These are phyloP conservation scores for Primulina huaijiensis DNA, from an alignment of 257 asterid genomes.

Conservation along the genomic window DNA sequence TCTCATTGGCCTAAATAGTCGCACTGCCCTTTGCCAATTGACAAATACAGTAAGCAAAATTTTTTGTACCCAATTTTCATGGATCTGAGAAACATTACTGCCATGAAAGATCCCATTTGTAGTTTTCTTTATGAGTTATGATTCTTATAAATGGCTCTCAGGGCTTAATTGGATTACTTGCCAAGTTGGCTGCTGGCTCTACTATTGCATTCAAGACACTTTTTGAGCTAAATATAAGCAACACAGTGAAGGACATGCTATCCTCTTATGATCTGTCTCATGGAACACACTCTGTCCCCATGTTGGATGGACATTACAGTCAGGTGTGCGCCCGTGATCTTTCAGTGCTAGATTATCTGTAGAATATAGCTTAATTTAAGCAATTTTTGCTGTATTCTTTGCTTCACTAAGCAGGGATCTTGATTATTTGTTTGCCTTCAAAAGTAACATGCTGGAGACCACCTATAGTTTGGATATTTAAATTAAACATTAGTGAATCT, in stretches of 20 bases:
- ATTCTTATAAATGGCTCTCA: constrained; percentile 35
- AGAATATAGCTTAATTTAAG: background rate
- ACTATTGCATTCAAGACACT: constrained; percentile 71
- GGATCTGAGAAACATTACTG: constrained; percentile 2
- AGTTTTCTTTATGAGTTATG: constrained; percentile 17
- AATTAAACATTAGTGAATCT: background rate
- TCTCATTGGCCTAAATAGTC: constrained; percentile 66
- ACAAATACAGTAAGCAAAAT: constrained; percentile 62
- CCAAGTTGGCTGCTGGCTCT: constrained; percentile 75
- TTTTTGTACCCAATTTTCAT: constrained; percentile 13
- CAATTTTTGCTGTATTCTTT: background rate
- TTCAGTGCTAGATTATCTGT: constrained; percentile 12
- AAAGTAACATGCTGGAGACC: background rate
- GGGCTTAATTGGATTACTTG: constrained; percentile 88
- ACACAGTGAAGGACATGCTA: constrained; percentile 62
- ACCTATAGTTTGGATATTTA: background rate
- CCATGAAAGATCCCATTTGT: constrained; percentile 3
- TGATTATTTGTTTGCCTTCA: background rate
- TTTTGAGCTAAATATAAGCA: constrained; percentile 74
- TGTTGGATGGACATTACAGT: constrained; percentile 61
- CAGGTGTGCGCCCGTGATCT: constrained; percentile 44
- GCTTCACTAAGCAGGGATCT: background rate
- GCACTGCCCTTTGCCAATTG: constrained; percentile 63
- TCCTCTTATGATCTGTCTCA: constrained; percentile 52
- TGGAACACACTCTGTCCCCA: constrained; percentile 51